Evolutionary conservation across 2,329 filamentous ascomycete genomes (phyloP).

Genomic region (Aspergillus persii): DNA sequence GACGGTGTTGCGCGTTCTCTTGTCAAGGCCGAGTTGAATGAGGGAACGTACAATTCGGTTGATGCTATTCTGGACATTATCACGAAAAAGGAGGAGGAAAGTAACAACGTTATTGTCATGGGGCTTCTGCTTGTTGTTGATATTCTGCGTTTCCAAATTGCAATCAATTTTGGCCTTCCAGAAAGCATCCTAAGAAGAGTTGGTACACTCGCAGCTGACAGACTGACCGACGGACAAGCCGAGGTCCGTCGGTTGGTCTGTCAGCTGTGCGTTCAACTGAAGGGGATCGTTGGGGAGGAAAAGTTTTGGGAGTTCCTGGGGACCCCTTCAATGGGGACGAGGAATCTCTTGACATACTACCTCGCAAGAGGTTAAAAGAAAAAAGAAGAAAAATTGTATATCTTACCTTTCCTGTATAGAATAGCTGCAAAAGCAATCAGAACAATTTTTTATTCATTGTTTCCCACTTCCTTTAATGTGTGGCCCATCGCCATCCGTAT

Average conservation of each 20-base stretch:
- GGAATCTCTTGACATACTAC: constrained; percentile 39
- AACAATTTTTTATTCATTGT: too few species aligned
- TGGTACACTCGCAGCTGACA: constrained; percentile 32
- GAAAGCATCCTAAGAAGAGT: constrained; percentile 25
- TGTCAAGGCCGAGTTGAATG: neutral
- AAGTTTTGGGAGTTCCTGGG: constrained; percentile 31
- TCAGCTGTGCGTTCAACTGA: constrained; percentile 31
- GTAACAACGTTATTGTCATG: constrained; percentile 30
- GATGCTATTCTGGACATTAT: constrained; percentile 10
- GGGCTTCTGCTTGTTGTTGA: constrained; percentile 17
- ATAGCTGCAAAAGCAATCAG: too few species aligned
- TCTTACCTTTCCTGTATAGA: too few species aligned
- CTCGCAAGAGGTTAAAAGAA: constrained; percentile 18
- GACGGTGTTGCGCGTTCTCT: neutral
- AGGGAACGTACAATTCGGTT: neutral
- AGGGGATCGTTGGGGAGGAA: constrained; percentile 26
- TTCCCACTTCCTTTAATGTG: too few species aligned
- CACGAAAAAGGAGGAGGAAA: constrained; percentile 25
- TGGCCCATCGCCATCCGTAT: too few species aligned
- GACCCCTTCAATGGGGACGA: constrained; percentile 28
- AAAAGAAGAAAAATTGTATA: too few species aligned
- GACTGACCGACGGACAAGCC: constrained; percentile 33
- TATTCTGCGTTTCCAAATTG: too few species aligned
- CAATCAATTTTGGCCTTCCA: constrained; percentile 24
- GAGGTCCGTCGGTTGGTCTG: constrained; percentile 40